Evolutionary conservation across 2,329 filamentous ascomycete genomes (phyloP).

Genomic region (Annulohypoxylon truncatum): DNA sequence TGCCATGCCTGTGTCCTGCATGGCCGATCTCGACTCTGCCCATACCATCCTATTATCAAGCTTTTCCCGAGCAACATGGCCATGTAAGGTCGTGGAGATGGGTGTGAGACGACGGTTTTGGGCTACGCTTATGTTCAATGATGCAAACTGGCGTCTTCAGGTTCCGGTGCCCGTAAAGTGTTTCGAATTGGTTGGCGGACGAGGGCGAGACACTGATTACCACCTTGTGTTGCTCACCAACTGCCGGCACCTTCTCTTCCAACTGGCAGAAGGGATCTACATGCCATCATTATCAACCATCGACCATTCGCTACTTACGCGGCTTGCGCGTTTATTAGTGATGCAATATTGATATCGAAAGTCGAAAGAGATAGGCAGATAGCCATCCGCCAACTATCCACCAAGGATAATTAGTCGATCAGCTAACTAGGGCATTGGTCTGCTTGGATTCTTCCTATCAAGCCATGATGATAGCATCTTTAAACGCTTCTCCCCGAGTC

Average conservation of each 20-base stretch:
- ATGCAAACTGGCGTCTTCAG: conserved; percentile 39
- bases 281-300: conserved; percentile 10
- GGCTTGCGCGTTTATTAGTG: conserved; percentile 37
- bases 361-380: conserved; percentile 33
- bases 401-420: conserved; percentile 30
- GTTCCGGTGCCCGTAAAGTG: conserved; percentile 28
- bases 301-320: conserved; percentile 23
- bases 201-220: conserved; percentile 40
- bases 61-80: conserved; percentile 19
- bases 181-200: conserved; percentile 37
- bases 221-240: conserved; percentile 36
- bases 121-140: conserved; percentile 38
- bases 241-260: conserved; percentile 36
- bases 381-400: not conserved
- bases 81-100: conserved; percentile 3
- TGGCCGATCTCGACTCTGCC: conserved; percentile 38
- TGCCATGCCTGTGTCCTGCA: conserved; percentile 30
- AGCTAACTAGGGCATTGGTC: not conserved
- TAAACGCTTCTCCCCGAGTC: conserved; percentile 8
- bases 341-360: conserved; percentile 16
- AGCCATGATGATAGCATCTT: conserved; percentile 11
- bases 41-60: conserved; percentile 17
- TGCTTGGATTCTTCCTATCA: conserved; percentile 20
- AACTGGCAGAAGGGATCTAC: conserved; percentile 31
- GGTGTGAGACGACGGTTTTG: conserved; percentile 34